Evolutionary conservation across 495 filamentous ascomycete genomes (phyloP).

Genomic region (Xylaria grammica): DNA sequence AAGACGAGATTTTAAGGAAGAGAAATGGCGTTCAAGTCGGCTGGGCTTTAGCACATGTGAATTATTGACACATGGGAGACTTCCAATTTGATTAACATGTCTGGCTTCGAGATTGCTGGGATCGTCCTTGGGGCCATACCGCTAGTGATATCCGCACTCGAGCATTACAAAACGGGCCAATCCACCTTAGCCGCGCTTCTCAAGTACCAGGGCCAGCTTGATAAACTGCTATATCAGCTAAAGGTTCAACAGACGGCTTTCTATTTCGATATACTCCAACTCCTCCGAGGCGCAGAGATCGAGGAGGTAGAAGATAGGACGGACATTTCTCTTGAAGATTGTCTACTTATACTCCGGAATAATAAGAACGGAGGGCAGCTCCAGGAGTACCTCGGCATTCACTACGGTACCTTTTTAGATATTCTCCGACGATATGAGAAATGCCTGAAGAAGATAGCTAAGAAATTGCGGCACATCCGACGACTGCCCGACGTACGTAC

Average conservation of each 20-base stretch:
- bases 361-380: neutral
- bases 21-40: neutral
- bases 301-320: neutral
- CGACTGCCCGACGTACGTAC: neutral
- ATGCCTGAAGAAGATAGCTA: neutral
- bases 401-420: neutral
- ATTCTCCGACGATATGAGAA: neutral
- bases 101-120: slow-evolving; percentile 42
- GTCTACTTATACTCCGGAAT: neutral
- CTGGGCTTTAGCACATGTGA: neutral
- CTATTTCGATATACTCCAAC: neutral
- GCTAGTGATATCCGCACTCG: slow-evolving; percentile 39
- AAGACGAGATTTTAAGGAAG: neutral
- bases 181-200: slow-evolving; percentile 20
- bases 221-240: slow-evolving; percentile 20
- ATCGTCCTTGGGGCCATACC: slow-evolving; percentile 42
- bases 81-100: slow-evolving; percentile 17
- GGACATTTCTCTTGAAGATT: neutral
- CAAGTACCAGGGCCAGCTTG: slow-evolving; percentile 24
- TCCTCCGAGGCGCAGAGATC: neutral
- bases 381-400: neutral
- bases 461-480: neutral
- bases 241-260: slow-evolving; percentile 13
- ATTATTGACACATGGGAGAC: neutral
- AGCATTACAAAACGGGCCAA: slow-evolving; percentile 37